Percentiles rank a stretch among this genome's conserved stretches.
phyloP scores from a whole-genome alignment of 345 rosid species.

The Pugionium cornutum region DNA sequence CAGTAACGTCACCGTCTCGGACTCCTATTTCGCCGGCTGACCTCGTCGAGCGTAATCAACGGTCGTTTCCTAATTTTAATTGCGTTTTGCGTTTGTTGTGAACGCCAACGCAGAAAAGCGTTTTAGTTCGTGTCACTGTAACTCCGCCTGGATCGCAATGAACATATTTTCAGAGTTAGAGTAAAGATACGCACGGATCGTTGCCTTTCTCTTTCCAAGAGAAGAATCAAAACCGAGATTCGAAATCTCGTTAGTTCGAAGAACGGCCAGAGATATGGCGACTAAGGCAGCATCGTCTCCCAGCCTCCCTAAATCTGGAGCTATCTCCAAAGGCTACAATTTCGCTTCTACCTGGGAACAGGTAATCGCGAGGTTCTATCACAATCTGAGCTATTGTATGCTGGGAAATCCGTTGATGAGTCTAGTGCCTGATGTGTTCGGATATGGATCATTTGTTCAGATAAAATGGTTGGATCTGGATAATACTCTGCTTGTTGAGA shows the following conservation, averaged over 20 bases:
- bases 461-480: constrained; percentile 19
- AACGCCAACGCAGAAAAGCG: constrained; percentile 20
- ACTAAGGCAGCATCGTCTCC: constrained; percentile 53
- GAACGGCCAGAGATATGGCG: constrained; percentile 47
- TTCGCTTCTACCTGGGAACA: constrained; percentile 97
- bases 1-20: background rate
- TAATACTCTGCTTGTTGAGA: constrained; percentile 16
- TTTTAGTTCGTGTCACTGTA: constrained; percentile 13
- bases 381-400: constrained; percentile 19
- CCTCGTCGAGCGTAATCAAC: constrained; percentile 19
- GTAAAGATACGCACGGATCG: constrained; percentile 12
- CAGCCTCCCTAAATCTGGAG: constrained; percentile 66
- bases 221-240: constrained; percentile 23
- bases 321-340: constrained; percentile 87
- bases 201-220: constrained; percentile 24
- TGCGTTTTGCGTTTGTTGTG: background rate
- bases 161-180: constrained; percentile 25
- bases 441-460: background rate
- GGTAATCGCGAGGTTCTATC: constrained; percentile 44
- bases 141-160: constrained; percentile 20
- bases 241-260: background rate
- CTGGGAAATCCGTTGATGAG: background rate
- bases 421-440: constrained; percentile 2
- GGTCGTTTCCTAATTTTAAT: background rate
- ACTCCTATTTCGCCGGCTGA: constrained; percentile 17